phyloP scores from a whole-genome alignment of 2,329 filamentous ascomycete species.

The Corinectria fuckeliana region DNA sequence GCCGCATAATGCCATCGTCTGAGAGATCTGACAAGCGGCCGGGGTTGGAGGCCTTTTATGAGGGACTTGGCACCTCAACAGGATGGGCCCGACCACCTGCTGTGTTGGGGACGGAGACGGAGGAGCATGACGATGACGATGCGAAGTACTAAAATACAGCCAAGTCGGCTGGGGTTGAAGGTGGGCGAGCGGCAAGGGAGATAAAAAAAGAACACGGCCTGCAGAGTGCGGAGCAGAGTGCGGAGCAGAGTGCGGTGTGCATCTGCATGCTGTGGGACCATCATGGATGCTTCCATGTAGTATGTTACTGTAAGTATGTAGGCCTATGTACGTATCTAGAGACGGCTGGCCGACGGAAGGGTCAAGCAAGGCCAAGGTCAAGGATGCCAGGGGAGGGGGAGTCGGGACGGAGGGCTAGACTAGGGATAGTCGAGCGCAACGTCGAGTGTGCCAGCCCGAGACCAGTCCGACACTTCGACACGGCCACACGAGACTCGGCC shows the following conservation, averaged over 20 bases:
- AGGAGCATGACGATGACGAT: background rate
- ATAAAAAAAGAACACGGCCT: constrained; percentile 1
- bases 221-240: background rate
- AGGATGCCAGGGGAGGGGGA: background rate
- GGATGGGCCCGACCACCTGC: background rate
- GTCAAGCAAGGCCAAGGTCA: background rate
- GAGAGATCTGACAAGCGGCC: background rate
- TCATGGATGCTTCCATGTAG: too few relatives aligned
- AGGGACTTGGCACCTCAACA: background rate
- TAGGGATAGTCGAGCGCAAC: background rate
- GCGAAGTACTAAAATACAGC: background rate
- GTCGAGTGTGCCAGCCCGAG: background rate
- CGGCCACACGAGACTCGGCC: constrained; percentile 4
- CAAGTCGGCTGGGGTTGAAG: background rate
- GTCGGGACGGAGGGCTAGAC: too few relatives aligned
- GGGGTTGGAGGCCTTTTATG: background rate
- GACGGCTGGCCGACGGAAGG: background rate
- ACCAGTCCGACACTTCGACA: background rate
- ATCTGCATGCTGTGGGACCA: too few relatives aligned
- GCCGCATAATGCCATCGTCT: background rate
- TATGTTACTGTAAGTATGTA: too few relatives aligned
- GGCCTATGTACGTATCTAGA: too few relatives aligned
- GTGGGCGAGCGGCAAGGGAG: background rate
- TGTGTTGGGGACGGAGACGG: background rate
- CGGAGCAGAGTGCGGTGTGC: background rate